phyloP scores from a whole-genome alignment of 805 yeast species.

The Saccharomycopsis fibuligera region DNA sequence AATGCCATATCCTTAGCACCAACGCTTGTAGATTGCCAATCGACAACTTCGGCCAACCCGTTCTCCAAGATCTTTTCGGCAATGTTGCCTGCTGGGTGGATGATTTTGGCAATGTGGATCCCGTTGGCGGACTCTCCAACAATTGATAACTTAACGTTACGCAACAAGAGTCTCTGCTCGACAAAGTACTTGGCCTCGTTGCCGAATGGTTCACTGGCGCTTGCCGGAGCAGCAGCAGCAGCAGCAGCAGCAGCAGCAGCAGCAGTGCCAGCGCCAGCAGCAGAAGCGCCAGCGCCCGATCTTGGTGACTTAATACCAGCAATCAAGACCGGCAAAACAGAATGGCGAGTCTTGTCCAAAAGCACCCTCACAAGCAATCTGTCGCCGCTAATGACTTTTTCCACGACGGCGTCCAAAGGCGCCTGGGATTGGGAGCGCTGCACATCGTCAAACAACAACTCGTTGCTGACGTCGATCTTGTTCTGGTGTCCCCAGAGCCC shows the following conservation, averaged over 20 bases:
- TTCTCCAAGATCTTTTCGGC: constrained; percentile 57
- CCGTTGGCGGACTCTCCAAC: constrained; percentile 60
- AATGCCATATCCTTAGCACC: constrained; percentile 59
- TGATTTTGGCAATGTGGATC: constrained; percentile 48
- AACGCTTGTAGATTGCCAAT: constrained; percentile 68
- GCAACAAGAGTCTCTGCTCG: constrained; percentile 56
- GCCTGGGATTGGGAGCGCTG: constrained; percentile 8
- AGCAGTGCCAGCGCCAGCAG: constrained; percentile 35
- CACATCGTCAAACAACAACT: constrained; percentile 15
- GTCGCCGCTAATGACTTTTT: constrained; percentile 74
- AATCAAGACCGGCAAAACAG: constrained; percentile 51
- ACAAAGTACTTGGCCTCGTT: constrained; percentile 61
- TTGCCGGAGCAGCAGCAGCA: constrained; percentile 38
- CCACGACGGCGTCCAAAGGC: constrained; percentile 48
- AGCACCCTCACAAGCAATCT: constrained; percentile 56
- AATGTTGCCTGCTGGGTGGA: constrained; percentile 75
- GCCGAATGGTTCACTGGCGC: constrained; percentile 52
- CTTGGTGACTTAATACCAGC: constrained; percentile 76
- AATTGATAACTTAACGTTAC: constrained; percentile 49
- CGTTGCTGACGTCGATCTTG: constrained; percentile 10
- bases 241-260: constrained; percentile 47
- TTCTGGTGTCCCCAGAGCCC: constrained; percentile 47
- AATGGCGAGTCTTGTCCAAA: constrained; percentile 44
- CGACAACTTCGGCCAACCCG: constrained; percentile 72
- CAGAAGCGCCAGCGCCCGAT: constrained; percentile 46